These are phyloP conservation scores for Ammopiptanthus mongolicus DNA, from an alignment of 306 rosid genomes.

Conservation along the genomic window DNA sequence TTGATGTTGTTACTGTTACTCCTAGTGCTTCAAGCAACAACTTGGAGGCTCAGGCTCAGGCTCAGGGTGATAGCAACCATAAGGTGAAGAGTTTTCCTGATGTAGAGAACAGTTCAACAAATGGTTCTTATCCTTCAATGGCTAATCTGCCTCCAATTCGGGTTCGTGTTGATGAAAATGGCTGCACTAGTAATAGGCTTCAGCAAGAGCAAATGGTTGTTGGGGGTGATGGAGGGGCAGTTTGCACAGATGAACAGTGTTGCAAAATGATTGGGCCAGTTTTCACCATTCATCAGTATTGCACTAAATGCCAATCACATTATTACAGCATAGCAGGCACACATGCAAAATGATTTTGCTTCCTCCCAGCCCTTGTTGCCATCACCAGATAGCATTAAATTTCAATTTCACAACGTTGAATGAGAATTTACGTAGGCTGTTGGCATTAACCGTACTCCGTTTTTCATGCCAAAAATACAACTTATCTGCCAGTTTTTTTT, in stretches of 20 bases:
- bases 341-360: too few relatives aligned
- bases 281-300: too few relatives aligned
- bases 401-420: constrained; percentile 41
- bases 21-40: constrained; percentile 60
- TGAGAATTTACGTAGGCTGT: constrained; percentile 32
- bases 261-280: too few relatives aligned
- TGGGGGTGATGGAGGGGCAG: constrained; percentile 61
- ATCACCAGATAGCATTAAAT: too few relatives aligned
- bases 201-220: constrained; percentile 46
- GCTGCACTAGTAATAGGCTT: constrained; percentile 17
- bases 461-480: constrained; percentile 40
- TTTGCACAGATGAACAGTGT: constrained; percentile 52
- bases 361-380: too few relatives aligned
- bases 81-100: constrained; percentile 45
- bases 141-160: constrained; percentile 81
- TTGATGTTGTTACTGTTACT: constrained; percentile 36
- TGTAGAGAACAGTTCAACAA: constrained; percentile 46
- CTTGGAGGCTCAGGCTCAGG: constrained; percentile 53
- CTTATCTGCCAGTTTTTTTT: constrained; percentile 28
- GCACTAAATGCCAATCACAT: too few relatives aligned
- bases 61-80: constrained; percentile 28
- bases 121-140: constrained; percentile 64
- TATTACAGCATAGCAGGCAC: too few relatives aligned
- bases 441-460: constrained; percentile 37
- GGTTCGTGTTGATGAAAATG: constrained; percentile 60